Evolutionary conservation across 441 rosid genomes (phyloP).

Genomic region (Pelargonium citronellum): DNA sequence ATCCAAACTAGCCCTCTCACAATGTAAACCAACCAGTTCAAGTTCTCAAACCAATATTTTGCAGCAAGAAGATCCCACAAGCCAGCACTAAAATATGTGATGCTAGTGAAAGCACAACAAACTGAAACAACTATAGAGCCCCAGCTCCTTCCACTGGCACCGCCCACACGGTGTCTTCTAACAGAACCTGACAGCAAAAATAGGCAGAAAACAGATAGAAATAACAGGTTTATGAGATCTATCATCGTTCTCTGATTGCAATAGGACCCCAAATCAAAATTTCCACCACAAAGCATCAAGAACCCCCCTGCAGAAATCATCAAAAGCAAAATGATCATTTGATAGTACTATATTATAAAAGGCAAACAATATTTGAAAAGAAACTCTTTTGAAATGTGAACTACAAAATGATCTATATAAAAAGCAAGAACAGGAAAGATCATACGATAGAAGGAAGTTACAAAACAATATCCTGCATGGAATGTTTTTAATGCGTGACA

Average conservation of each 20-base stretch:
- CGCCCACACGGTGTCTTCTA: slow-evolving; percentile 17
- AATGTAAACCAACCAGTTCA: slow-evolving; percentile 32
- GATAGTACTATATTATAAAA: no score
- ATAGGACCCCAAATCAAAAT: slow-evolving; percentile 37
- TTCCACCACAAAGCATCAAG: slow-evolving; percentile 47
- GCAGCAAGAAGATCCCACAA: slow-evolving; percentile 32
- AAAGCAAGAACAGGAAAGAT: no score
- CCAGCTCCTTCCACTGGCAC: slow-evolving; percentile 32
- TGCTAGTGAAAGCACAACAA: slow-evolving; percentile 43
- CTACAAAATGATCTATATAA: no score
- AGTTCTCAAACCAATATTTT: slow-evolving; percentile 13
- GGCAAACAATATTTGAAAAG: no score
- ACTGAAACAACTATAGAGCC: slow-evolving; percentile 33
- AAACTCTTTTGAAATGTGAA: no score
- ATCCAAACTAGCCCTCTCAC: slow-evolving; percentile 57
- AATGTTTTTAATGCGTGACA: no score
- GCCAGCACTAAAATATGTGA: slow-evolving; percentile 33
- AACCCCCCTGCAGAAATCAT: not conserved
- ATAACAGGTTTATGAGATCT: slow-evolving; percentile 47
- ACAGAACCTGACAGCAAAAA: slow-evolving; percentile 35
- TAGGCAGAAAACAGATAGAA: slow-evolving; percentile 49
- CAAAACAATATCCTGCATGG: no score
- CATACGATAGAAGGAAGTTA: no score
- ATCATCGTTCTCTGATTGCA: slow-evolving; percentile 50
- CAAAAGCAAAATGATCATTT: no score